A percentile compares a stretch with the other conserved stretches of the same genome.
Evolutionary conservation across 352 stramenopile genomes (phyloP).

Genomic region (Albugo laibachii): DNA sequence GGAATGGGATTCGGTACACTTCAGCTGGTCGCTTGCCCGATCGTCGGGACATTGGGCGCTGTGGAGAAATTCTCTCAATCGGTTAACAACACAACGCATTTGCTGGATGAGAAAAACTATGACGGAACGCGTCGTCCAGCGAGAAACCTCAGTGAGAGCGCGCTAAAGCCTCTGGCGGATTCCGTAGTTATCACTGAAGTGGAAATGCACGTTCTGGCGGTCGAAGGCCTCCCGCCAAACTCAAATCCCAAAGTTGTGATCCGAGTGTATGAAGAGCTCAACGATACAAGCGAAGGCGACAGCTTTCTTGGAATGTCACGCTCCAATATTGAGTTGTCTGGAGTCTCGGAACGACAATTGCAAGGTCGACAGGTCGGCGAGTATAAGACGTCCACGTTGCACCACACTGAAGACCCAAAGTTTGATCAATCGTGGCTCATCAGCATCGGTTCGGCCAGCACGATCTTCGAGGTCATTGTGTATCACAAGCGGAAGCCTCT

Average conservation of each 20-base stretch:
- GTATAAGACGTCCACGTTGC: conserved; percentile 54
- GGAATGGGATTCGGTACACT: conserved; percentile 57
- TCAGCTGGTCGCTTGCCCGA: conserved; percentile 55
- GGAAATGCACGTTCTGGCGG: conserved; percentile 51
- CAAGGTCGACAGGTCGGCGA: conserved; percentile 19
- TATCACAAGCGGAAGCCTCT: conserved; percentile 76
- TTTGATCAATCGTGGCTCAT: conserved; percentile 77
- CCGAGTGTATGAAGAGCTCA: conserved; percentile 21
- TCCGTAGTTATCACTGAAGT: conserved; percentile 76
- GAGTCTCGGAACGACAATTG: no score
- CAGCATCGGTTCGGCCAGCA: conserved; percentile 42
- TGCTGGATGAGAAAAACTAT: conserved; percentile 64
- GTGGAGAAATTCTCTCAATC: conserved; percentile 73
- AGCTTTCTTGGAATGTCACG: neutral
- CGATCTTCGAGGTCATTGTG: conserved; percentile 58
- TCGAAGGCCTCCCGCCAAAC: conserved; percentile 46
- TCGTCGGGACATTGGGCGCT: conserved; percentile 60
- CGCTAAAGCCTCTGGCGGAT: conserved; percentile 52
- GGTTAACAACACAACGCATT: conserved; percentile 70
- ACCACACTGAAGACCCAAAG: conserved; percentile 34
- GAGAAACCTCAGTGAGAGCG: conserved; percentile 28
- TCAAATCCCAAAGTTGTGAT: conserved; percentile 52
- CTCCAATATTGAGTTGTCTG: no score
- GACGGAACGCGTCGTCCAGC: conserved; percentile 55
- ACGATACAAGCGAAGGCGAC: neutral